Conservation (phyloP, 2,329 filamentous ascomycete species). For the Septoria petroselini region DNA sequence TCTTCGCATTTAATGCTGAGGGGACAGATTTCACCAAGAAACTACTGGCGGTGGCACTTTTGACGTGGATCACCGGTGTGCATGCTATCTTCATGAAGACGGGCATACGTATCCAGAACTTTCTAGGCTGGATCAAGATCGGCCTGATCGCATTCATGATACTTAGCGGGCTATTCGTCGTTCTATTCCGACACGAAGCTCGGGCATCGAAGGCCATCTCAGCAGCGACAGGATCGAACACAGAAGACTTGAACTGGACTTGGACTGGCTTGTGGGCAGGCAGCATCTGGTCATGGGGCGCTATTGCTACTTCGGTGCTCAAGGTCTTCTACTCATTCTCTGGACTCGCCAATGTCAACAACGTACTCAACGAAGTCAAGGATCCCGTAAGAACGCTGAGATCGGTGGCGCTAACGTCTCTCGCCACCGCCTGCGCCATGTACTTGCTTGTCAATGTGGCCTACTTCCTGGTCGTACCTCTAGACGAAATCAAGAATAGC, state of each 20-base stretch:
- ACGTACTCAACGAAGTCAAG: constrained; percentile 69
- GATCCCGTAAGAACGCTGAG: constrained; percentile 64
- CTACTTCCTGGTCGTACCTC: constrained; percentile 62
- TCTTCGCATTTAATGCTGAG: constrained; percentile 56
- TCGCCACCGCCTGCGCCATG: constrained; percentile 60
- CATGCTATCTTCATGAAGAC: constrained; percentile 40
- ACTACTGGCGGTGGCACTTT: constrained; percentile 44
- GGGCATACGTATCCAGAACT: constrained; percentile 41
- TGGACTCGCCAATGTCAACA: constrained; percentile 64
- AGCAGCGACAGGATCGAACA: neutral
- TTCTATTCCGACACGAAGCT: constrained; percentile 31
- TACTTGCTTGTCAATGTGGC: constrained; percentile 66
- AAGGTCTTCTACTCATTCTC: constrained; percentile 68
- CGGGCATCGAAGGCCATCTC: neutral
- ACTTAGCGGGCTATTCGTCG: constrained; percentile 39
- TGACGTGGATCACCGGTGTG: constrained; percentile 40
- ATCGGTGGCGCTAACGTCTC: constrained; percentile 46
- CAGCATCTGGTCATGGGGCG: constrained; percentile 60
- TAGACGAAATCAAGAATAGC: constrained; percentile 64
- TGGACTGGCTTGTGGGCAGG: constrained; percentile 26
- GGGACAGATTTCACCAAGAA: constrained; percentile 55
- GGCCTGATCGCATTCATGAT: constrained; percentile 41
- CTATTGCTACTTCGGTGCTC: constrained; percentile 64
- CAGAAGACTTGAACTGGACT: constrained; percentile 19
- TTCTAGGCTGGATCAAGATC: constrained; percentile 43